phyloP scores from a whole-genome alignment of 768 basidiomycete species.

The Suillus bovinus region DNA sequence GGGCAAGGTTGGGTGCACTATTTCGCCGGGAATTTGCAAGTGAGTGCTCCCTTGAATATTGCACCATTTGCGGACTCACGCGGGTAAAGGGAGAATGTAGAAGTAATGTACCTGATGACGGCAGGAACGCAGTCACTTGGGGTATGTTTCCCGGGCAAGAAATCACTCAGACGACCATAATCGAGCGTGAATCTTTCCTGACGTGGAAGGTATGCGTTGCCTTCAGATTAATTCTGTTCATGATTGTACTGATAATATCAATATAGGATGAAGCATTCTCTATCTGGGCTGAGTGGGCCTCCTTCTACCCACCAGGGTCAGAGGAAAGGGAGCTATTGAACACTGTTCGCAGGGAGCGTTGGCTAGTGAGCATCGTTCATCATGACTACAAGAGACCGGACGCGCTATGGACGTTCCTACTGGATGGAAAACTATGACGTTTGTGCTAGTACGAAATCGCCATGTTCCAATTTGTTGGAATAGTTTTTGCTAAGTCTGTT shows the following conservation, averaged over 20 bases:
- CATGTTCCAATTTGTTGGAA: not conserved
- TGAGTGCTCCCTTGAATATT: constrained; percentile 32
- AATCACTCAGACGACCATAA: constrained; percentile 94
- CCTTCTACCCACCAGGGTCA: constrained; percentile 77
- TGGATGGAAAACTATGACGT: constrained; percentile 32
- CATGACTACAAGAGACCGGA: constrained; percentile 85
- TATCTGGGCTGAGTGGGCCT: constrained; percentile 95
- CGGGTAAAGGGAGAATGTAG: constrained; percentile 65
- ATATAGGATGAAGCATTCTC: constrained; percentile 91
- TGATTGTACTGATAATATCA: constrained; percentile 9
- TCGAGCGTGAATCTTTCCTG: constrained; percentile 91
- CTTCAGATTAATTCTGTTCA: not conserved
- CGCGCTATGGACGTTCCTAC: constrained; percentile 85
- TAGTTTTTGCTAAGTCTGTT: no score
- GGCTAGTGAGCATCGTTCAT: constrained; percentile 91
- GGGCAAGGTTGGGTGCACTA: constrained; percentile 75
- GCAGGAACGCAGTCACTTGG: constrained; percentile 97
- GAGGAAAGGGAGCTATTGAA: constrained; percentile 75
- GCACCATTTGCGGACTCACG: not conserved
- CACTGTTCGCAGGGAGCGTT: constrained; percentile 65
- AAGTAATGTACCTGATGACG: constrained; percentile 77
- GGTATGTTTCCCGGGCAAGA: constrained; percentile 98
- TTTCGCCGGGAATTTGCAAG: constrained; percentile 81
- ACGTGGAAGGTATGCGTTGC: constrained; percentile 84
- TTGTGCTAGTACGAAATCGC: not conserved